These are phyloP conservation scores for Xylaria grammica DNA, from an alignment of 495 filamentous ascomycete species.

Conservation along the genomic window DNA sequence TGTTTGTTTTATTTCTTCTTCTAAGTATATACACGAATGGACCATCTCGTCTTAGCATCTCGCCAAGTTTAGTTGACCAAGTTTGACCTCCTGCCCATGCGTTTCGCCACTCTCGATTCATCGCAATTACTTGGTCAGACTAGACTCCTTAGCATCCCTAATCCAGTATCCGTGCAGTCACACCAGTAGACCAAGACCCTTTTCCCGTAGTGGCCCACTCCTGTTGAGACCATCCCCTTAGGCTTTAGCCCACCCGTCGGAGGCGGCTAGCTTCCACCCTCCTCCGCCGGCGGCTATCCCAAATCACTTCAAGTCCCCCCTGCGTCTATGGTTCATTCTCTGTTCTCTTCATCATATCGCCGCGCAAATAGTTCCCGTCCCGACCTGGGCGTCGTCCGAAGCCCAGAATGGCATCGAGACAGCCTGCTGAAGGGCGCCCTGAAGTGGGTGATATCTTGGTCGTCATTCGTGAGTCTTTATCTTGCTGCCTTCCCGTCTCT, in stretches of 20 bases:
- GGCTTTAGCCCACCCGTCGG: constrained; percentile 15
- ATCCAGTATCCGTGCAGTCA: not conserved
- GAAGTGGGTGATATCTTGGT: constrained; percentile 71
- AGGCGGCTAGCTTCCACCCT: constrained; percentile 13
- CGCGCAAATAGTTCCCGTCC: constrained; percentile 9
- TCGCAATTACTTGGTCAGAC: not conserved
- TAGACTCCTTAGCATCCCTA: too few species aligned
- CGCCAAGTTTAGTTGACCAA: too few species aligned
- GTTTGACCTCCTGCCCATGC: not conserved
- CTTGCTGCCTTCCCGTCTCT: not conserved
- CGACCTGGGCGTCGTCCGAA: constrained; percentile 13
- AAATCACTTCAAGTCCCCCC: constrained; percentile 5
- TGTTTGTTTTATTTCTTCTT: not conserved
- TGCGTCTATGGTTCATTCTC: constrained; percentile 1
- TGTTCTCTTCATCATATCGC: not conserved
- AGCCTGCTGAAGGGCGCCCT: constrained; percentile 50
- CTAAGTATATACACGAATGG: too few species aligned
- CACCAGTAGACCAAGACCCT: not conserved
- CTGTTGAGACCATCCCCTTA: constrained; percentile 18
- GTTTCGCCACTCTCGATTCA: not conserved
- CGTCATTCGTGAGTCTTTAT: constrained; percentile 73
- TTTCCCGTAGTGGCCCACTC: constrained; percentile 21
- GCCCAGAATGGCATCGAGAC: constrained; percentile 52
- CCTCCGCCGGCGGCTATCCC: constrained; percentile 15
- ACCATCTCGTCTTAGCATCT: too few species aligned